Base-by-base conservation (phyloP, 441 rosid species). In the Croton setiger region DNA sequence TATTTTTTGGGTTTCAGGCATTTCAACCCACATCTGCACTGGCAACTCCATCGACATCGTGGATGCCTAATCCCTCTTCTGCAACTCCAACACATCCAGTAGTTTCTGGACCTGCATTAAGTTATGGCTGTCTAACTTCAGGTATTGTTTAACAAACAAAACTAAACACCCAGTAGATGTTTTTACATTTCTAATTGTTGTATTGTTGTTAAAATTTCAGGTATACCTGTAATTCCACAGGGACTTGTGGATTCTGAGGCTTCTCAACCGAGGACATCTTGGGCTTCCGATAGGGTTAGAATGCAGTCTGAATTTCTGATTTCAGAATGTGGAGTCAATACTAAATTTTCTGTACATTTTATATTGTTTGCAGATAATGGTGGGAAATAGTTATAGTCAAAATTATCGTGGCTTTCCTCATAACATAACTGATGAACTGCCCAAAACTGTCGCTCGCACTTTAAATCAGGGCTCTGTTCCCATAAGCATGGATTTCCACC, bases 401-500 rank as follows among this genome's bases (percentile, higher is more conserved):
- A 72, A 54, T 64, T 62, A 64, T 15, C 74, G 62, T 31, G 65
- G 45, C 55, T 41, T 48, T 66, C 67, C 75, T 60, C 71, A 59
- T 68, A 64, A 54, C 71, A 9, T 47, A 37, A 5, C 33, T 9
- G 87, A 82, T 45, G 88, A 84, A 55, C 64, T 84, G 37, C 90
- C 88, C 10, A 84, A 68, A 78, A 72, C 56, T 64, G 80, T 86
- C 18, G 80, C 79, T 3, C 74, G 84, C 61, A 78, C 76, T 43
- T 77, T 91, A 66, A 80, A 18, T 70, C 88, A 87, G 80, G 87
- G 90, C 14, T 84, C 97, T 67, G 75, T 81, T 64, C 86, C 85
- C 64, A 91, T 79, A 84, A 88, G 89, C 82, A 87, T 91, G 92
- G 97, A 91, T 79, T 91, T 91, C 73, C 94, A 91, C 78, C 94